Evolutionary conservation across 768 basidiomycete species (phyloP).

Genomic region (Cystofilobasidium macerans): DNA sequence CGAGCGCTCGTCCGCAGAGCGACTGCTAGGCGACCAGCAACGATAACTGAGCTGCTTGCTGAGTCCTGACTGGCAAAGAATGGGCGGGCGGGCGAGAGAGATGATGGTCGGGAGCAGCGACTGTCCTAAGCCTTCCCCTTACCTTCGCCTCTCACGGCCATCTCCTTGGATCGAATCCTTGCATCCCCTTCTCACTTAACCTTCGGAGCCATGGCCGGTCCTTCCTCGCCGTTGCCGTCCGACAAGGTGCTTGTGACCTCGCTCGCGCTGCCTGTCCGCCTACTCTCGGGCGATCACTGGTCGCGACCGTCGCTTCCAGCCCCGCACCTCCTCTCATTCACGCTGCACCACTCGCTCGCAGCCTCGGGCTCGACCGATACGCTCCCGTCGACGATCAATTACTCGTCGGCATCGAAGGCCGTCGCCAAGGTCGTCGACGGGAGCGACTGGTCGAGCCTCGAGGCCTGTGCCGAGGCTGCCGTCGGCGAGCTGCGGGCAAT

Average conservation of each 20-base stretch:
- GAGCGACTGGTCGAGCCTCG: constrained; percentile 9
- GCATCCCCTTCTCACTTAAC: too few species aligned
- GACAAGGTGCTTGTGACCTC: constrained; percentile 24
- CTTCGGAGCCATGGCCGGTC: too few species aligned
- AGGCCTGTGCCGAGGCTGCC: constrained; percentile 4
- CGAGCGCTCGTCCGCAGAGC: too few species aligned
- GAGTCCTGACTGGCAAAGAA: too few species aligned
- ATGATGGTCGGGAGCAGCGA: not conserved
- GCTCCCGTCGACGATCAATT: constrained; percentile 22
- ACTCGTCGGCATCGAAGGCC: constrained; percentile 22
- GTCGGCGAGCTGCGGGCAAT: constrained; percentile 1
- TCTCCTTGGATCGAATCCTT: too few species aligned
- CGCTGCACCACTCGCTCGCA: constrained; percentile 9
- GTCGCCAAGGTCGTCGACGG: constrained; percentile 1
- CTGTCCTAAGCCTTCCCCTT: too few species aligned
- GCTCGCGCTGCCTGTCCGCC: constrained; percentile 12
- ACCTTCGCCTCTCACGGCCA: too few species aligned
- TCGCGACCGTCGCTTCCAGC: constrained; percentile 11
- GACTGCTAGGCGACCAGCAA: too few species aligned
- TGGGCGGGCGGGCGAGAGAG: not conserved
- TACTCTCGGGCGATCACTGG: constrained; percentile 22
- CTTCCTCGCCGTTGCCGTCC: constrained; percentile 2
- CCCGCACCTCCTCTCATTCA: constrained; percentile 13
- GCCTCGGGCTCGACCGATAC: constrained; percentile 16
- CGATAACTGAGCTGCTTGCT: too few species aligned